Evolutionary conservation across 768 basidiomycete species (phyloP), one percentile per base, ranked within the genome.

Genomic region (Scleroderma citrinum): DNA sequence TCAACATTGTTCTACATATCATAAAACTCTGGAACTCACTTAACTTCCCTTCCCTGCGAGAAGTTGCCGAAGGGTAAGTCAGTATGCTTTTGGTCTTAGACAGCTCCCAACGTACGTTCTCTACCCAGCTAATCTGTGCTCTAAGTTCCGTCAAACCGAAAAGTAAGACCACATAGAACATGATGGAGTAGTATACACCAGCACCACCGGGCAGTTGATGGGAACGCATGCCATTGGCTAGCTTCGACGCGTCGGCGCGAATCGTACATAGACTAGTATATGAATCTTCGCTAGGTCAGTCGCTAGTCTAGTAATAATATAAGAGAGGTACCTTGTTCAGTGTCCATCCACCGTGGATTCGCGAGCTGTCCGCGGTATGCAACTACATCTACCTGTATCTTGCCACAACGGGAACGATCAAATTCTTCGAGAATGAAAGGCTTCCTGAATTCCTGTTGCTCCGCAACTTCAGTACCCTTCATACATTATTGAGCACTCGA

Each of bases 111-210:
- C 69, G 14, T 60, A 76, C 75, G 26, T 69, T 63, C 42, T 75
- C 73, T 42, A 60, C 59, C 76, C 77, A 80, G 8, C 67, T 64
- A n/a, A 80, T 69, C 44, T 76, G 73, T 0, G 77, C 77, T 58
- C 72, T 72, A 46, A 79, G 53, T 46, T 80, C 79, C 11, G 76
- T 80, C 29, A 75, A 55, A 1, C 77, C 79, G 49, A 81, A 77
- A 1, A 73, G 60, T 12, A 81, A 50, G n/a, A 80, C 64, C 12
- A 80, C 58, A 21, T 62, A 52, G 29, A 56, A 21, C 20, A 47
- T 13, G n/a, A 48, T 44, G 20, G 49, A 47, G 30, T 54, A 56
- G 26, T 54, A 56, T 16, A 34, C 34, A 26, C 36, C 52, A n/a
- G n/a, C n/a, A 24, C 53, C 46, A 24, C 54, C 49, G 10, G 42